Percentiles rank a stretch among this genome's conserved stretches.
Conservation (phyloP, 352 stramenopile species). For the Globisporangium apiculatum region DNA sequence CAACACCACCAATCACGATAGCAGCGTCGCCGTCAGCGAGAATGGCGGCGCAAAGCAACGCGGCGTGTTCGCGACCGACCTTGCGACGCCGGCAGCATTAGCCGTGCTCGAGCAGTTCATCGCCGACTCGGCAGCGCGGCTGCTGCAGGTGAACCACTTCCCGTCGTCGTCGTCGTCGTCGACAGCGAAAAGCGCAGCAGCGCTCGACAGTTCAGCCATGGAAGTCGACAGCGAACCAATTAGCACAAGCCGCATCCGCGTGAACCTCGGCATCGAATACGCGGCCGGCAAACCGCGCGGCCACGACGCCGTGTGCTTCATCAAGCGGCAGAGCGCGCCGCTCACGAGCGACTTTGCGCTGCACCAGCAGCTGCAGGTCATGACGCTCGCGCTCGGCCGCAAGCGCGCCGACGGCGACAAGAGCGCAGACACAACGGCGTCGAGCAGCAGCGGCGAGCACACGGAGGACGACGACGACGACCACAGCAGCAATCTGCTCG, state of each 20-base stretch:
- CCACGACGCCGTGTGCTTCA: slow-evolving; percentile 82
- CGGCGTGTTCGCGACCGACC: slow-evolving; percentile 30
- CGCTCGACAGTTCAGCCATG: slow-evolving; percentile 3
- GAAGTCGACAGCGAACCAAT: slow-evolving; percentile 14
- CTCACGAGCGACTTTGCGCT: slow-evolving; percentile 63
- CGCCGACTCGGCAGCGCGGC: slow-evolving; percentile 41
- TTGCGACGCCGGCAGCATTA: slow-evolving; percentile 23
- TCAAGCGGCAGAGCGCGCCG: slow-evolving; percentile 71
- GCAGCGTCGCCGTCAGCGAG: not conserved
- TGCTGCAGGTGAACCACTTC: slow-evolving; percentile 75
- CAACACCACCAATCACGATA: not conserved
- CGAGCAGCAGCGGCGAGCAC: slow-evolving; percentile 40
- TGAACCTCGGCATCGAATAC: slow-evolving; percentile 81
- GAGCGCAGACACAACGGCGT: slow-evolving; percentile 10
- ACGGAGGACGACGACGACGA: slow-evolving; percentile 61
- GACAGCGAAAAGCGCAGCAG: not conserved
- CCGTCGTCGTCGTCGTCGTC: slow-evolving; percentile 1
- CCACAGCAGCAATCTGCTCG: slow-evolving; percentile 59
- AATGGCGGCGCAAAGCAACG: not conserved
- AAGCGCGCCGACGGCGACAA: slow-evolving; percentile 27
- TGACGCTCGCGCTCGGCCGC: slow-evolving; percentile 73
- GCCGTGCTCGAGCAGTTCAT: slow-evolving; percentile 67
- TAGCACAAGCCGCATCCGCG: slow-evolving; percentile 35
- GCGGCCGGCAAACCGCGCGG: slow-evolving; percentile 44
- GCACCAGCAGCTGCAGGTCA: slow-evolving; percentile 80